Evolutionary conservation across 108 stramenopile genomes (phyloP).

Genomic region (Pelagomonas calceolata): DNA sequence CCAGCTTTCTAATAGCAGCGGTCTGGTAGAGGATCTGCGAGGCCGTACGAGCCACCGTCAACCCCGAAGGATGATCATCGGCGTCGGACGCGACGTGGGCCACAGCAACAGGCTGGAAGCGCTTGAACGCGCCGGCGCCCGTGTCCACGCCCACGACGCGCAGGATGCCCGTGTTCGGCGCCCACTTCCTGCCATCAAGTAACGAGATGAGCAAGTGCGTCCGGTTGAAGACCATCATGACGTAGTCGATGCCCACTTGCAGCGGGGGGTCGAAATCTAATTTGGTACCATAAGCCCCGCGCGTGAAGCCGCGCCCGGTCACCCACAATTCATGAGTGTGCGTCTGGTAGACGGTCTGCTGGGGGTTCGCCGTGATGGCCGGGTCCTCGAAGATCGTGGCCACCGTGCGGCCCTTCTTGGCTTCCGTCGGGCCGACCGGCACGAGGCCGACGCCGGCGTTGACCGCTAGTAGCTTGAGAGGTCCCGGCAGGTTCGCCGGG

Average conservation of each 20-base stretch:
- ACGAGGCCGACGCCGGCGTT: slow-evolving; percentile 31
- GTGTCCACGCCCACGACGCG: slow-evolving; percentile 15
- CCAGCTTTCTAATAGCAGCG: slow-evolving; percentile 2
- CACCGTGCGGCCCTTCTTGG: slow-evolving; percentile 30
- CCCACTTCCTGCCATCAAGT: neutral
- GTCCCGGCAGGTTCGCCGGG: slow-evolving; percentile 24
- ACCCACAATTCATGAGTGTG: slow-evolving; percentile 30
- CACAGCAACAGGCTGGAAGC: slow-evolving; percentile 12
- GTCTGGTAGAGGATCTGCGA: slow-evolving; percentile 10
- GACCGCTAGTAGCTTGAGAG: slow-evolving; percentile 25
- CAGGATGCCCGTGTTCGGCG: slow-evolving; percentile 3
- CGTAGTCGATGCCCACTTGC: neutral
- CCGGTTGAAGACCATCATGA: slow-evolving; percentile 3
- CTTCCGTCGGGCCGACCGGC: slow-evolving; percentile 26
- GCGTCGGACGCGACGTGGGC: slow-evolving; percentile 17
- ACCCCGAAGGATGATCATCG: slow-evolving; percentile 8
- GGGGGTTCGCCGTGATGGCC: neutral
- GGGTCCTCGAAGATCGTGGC: slow-evolving; percentile 24
- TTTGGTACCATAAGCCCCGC: neutral
- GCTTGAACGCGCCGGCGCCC: slow-evolving; percentile 14
- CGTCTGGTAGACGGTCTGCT: slow-evolving; percentile 18
- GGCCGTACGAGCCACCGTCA: slow-evolving; percentile 5
- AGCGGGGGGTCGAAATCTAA: neutral
- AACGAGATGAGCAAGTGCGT: neutral
- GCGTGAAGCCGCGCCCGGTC: slow-evolving; percentile 27